Base-by-base conservation (phyloP, 345 rosid genomes). In the Cardiospermum halicacabum region DNA sequence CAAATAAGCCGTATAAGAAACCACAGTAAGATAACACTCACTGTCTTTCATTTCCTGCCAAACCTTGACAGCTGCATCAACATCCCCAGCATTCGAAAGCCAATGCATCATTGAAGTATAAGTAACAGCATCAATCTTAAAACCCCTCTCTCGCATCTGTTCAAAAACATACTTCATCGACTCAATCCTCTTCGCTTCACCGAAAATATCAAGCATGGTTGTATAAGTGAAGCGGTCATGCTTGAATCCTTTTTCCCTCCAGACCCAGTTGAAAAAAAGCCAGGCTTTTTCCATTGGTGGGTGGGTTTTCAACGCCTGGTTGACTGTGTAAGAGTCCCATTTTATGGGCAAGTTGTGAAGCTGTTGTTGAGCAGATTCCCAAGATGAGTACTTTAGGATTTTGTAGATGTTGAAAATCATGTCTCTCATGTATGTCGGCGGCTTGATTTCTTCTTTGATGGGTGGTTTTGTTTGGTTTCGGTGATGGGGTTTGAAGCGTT, bases 261-360 rank as follows among this genome's bases (percentile, higher is more conserved):
- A 59, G 24, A 78, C 96, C 96, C 95, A 89, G 71, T 84, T 79
- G 83, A 89, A 89, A 68, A 92, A 89, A 27, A 89, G 82, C 96
- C 98, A 89, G 0, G 96, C 86, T 45, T 92, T 92, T 71, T 92
- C 84, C 96, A 89, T 85, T 2, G 98, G 98, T 4, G 98, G 98
- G 47, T 89, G 96, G 55, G 96, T 48, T 80, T 92, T 92, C 51
- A 92, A 77, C 11, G 88, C 81, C 53, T 80, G 88, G 68, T 84
- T 88, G 74, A 92, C 88, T 0, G 85, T 80, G 70, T 77, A 86
- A 53, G 96, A 89, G 66, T 92, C 96, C 95, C 98, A 92, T 72
- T 70, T 84, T 54, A 89, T 18, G 12, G 71, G 49, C 50, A 87
- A 73, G 34, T 61, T 21, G 2, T 68, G 42, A 4, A 92, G 80